Evolutionary conservation across 2,329 filamentous ascomycete genomes (phyloP).

Genomic region (Aspergillus flavus): DNA sequence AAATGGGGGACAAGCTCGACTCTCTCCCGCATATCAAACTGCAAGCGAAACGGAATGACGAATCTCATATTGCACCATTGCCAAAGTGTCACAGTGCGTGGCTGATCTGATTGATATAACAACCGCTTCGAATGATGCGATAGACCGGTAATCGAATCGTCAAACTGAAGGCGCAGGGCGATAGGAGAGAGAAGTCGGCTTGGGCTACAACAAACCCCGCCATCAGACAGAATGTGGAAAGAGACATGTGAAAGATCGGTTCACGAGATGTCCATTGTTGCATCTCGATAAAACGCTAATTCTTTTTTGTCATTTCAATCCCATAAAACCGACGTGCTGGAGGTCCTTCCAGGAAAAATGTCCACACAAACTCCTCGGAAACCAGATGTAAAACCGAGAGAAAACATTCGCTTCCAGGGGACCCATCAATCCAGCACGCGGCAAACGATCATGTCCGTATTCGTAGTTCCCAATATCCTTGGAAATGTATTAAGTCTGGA

Average conservation of each 20-base stretch:
- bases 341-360: background rate
- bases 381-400: background rate
- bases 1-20: slow-evolving; percentile 2
- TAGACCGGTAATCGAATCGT: background rate
- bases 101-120: background rate
- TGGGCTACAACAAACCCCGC: background rate
- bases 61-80: background rate
- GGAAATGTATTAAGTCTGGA: slow-evolving; percentile 3
- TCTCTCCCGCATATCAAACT: background rate
- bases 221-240: background rate
- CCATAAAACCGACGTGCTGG: slow-evolving; percentile 3
- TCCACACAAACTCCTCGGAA: slow-evolving; percentile 1
- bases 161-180: background rate
- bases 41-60: background rate
- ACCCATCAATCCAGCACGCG: background rate
- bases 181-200: background rate
- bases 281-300: background rate
- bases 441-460: slow-evolving; percentile 1
- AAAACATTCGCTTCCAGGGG: background rate
- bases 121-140: background rate
- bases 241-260: background rate
- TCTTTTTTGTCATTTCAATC: background rate
- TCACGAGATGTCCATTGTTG: background rate
- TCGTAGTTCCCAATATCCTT: background rate
- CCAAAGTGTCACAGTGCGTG: background rate